A percentile compares a stretch with the other conserved stretches of the same genome.
Conservation (phyloP, 78 protist genomes). For the Pigoraptor vietnamica region DNA sequence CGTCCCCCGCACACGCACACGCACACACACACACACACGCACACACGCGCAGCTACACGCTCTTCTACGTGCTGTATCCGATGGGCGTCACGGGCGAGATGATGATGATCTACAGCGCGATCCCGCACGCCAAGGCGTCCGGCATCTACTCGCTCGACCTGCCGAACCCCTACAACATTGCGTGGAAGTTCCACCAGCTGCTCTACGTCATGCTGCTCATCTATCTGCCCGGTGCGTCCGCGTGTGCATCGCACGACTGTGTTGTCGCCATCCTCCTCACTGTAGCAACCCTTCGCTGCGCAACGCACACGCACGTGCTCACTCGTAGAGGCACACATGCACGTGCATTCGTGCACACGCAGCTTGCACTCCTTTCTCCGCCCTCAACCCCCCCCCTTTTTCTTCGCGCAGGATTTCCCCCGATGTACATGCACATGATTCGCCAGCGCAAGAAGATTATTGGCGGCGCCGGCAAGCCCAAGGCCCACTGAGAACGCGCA, state of each 20-base stretch:
- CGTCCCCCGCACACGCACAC: background rate
- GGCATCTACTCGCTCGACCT: background rate
- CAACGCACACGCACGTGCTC: too few relatives aligned
- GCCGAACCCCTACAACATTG: slow-evolving; percentile 46
- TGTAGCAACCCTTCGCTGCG: too few relatives aligned
- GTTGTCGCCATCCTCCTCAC: too few relatives aligned
- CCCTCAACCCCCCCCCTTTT: too few relatives aligned
- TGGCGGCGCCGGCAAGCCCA: background rate
- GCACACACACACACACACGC: background rate
- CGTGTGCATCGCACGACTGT: background rate
- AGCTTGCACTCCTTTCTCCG: too few relatives aligned
- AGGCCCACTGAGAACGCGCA: background rate
- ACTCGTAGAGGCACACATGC: too few relatives aligned
- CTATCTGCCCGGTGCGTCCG: slow-evolving; percentile 43
- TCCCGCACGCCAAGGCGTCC: slow-evolving; percentile 18
- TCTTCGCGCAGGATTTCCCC: slow-evolving; percentile 42
- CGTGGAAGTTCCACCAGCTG: slow-evolving; percentile 13
- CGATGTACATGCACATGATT: slow-evolving; percentile 58
- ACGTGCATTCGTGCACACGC: too few relatives aligned
- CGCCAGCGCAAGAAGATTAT: slow-evolving; percentile 54
- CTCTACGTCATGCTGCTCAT: slow-evolving; percentile 11
- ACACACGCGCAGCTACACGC: slow-evolving; percentile 33
- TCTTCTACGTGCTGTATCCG: slow-evolving; percentile 54
- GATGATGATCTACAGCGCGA: slow-evolving; percentile 19
- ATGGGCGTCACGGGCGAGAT: slow-evolving; percentile 60